Evolutionary conservation across 2,329 filamentous ascomycete species (phyloP).

Genomic region (Seiridium unicorne): DNA sequence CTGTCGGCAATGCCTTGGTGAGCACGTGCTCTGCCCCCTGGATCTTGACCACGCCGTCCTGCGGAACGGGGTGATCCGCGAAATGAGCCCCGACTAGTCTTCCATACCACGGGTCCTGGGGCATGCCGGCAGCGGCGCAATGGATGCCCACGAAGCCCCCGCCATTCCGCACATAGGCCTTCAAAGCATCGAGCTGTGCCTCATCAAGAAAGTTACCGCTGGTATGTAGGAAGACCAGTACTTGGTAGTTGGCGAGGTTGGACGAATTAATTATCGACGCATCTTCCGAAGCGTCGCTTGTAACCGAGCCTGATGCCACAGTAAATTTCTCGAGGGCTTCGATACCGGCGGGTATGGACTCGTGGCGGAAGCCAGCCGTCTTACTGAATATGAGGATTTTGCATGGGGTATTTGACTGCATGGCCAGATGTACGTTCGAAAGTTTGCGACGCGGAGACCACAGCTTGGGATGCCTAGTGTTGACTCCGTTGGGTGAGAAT

Average conservation of each 20-base stretch:
- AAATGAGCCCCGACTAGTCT: constrained; percentile 37
- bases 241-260: constrained; percentile 29
- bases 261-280: constrained; percentile 26
- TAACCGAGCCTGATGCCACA: constrained; percentile 22
- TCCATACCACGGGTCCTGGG: constrained; percentile 33
- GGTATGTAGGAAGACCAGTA: constrained; percentile 36
- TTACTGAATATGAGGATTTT: constrained; percentile 37
- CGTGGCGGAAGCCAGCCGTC: constrained; percentile 36
- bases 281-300: constrained; percentile 34
- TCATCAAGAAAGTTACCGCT: constrained; percentile 35
- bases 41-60: constrained; percentile 28
- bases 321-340: constrained; percentile 28
- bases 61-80: constrained; percentile 34
- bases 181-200: constrained; percentile 30
- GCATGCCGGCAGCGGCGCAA: constrained; percentile 33
- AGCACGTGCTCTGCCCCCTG: constrained; percentile 29
- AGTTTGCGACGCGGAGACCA: too few relatives aligned
- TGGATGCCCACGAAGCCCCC: constrained; percentile 41
- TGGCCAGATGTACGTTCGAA: not conserved
- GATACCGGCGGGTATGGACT: constrained; percentile 35
- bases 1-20: constrained; percentile 15
- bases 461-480: too few relatives aligned
- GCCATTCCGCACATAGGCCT: constrained; percentile 30
- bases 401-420: constrained; percentile 13
- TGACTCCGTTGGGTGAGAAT: too few relatives aligned